These are phyloP conservation scores for Fusarium sororula DNA, from an alignment of 2,329 filamentous ascomycete genomes.

Conservation along the genomic window DNA sequence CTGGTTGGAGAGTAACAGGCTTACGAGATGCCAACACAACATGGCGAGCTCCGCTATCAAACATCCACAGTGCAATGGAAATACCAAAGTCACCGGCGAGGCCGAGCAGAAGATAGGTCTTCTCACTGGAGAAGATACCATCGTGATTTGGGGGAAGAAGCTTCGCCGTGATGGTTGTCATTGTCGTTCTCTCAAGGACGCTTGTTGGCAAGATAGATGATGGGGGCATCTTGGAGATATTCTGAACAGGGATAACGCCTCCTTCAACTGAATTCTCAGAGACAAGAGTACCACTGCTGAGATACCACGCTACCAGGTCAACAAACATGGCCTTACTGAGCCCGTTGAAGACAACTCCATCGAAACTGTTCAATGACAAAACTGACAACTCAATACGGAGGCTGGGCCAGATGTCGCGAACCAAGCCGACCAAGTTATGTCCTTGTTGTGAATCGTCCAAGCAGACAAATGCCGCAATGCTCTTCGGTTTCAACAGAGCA, in stretches of 20 bases:
- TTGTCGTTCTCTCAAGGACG: background rate
- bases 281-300: background rate
- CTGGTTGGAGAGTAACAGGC: background rate
- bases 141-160: background rate
- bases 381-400: background rate
- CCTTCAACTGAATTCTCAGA: background rate
- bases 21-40: background rate
- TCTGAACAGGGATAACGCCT: background rate
- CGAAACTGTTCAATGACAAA: background rate
- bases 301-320: background rate
- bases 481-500: background rate
- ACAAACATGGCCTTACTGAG: background rate
- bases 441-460: background rate
- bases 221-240: accelerated
- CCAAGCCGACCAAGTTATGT: background rate
- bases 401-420: background rate
- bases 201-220: background rate
- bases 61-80: background rate
- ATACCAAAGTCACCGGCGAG: background rate
- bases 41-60: background rate
- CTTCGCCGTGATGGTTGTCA: background rate
- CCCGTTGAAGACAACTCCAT: background rate
- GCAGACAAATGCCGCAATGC: background rate
- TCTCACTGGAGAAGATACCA: background rate
- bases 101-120: background rate